These are phyloP conservation scores for Chrysoporthe austroafricana DNA, from an alignment of 2,329 filamentous ascomycete species.

Conservation along the genomic window DNA sequence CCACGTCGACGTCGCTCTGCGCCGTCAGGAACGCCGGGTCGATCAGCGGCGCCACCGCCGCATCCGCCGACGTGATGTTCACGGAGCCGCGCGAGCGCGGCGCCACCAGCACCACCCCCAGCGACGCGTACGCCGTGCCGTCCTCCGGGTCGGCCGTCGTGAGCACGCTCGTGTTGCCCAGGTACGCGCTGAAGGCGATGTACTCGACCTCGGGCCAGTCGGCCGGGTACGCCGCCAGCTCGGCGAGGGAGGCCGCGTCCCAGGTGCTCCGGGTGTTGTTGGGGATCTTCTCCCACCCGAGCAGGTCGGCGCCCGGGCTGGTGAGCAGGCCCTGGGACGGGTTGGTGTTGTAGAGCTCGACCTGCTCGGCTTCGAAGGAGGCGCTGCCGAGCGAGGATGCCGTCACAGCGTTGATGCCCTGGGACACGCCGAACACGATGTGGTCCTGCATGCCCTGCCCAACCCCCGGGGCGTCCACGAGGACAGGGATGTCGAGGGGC, in stretches of 20 bases:
- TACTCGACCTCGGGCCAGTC: slow-evolving; percentile 26
- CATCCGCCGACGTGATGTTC: slow-evolving; percentile 37
- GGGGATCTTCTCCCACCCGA: neutral
- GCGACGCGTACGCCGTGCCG: too few relatives aligned
- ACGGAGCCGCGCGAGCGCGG: slow-evolving; percentile 30
- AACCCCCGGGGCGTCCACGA: slow-evolving; percentile 35
- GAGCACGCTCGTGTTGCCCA: too few relatives aligned
- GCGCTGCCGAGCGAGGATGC: neutral
- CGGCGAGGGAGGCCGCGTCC: neutral
- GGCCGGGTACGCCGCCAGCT: slow-evolving; percentile 3
- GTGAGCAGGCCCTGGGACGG: neutral
- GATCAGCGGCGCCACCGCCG: slow-evolving; percentile 41
- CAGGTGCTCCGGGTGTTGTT: neutral
- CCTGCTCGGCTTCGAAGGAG: neutral
- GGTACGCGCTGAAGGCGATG: neutral
- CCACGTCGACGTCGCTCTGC: slow-evolving; percentile 7
- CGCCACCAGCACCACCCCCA: too few relatives aligned
- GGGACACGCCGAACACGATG: slow-evolving; percentile 13
- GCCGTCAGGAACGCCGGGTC: slow-evolving; percentile 43
- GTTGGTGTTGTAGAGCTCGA: neutral
- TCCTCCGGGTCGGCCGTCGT: too few relatives aligned
- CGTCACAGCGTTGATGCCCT: slow-evolving; percentile 8
- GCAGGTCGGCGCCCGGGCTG: neutral
- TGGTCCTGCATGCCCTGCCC: slow-evolving; percentile 19
- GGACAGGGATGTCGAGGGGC: slow-evolving; percentile 35